Base-by-base conservation (phyloP, 2,329 filamentous ascomycete species). In the Boeremia exigua region DNA sequence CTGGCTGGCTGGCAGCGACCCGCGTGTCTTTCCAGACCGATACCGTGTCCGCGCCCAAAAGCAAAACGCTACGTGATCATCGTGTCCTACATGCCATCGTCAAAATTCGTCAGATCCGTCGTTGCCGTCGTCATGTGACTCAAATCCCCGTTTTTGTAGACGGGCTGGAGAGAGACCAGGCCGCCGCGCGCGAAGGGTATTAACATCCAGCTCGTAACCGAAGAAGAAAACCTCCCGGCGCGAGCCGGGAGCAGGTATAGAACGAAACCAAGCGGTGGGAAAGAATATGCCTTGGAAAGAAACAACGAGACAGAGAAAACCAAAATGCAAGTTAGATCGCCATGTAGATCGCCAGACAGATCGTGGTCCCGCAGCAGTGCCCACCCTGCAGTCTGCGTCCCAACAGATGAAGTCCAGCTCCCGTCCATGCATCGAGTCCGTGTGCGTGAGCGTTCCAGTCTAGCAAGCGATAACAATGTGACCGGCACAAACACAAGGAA, bases 401-500 rank as follows among this genome's bases (percentile, higher is more conserved):
- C 59, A 34, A 57, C 57, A 61, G 30, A 57, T 64, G 62, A 59
- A 58, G 47, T 57, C 54, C 45, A 51, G 44, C 52, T 61, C 61
- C 58, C 64, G 66, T 63, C 68, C 66, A 66, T 70, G 63, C 60
- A 59, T 63, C 60, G 45, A 45, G 51, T 60, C 62, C 63, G 61
- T 65, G 65, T 71, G 71, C 71, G 71, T 71, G 71, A 75, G 72
- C 71, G 65, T 68, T 66, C 67, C 59, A 63, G 58, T 74, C 71
- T 74, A 74, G 62, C 67, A 73, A 75, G 67, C 60, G 64, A 72
- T 64, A 72, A 64, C 59, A 65, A 65, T 59, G 71, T 75, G 70
- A 62, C 69, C 69, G 67, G 69, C 69, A 71, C 65, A 67, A 65
- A 67, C 62, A 63, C 64, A 54, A 55, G 54, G 54, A 67, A 65